phyloP scores from a whole-genome alignment of 2,329 filamentous ascomycete genomes.

The Endoconidiophora polonica region DNA sequence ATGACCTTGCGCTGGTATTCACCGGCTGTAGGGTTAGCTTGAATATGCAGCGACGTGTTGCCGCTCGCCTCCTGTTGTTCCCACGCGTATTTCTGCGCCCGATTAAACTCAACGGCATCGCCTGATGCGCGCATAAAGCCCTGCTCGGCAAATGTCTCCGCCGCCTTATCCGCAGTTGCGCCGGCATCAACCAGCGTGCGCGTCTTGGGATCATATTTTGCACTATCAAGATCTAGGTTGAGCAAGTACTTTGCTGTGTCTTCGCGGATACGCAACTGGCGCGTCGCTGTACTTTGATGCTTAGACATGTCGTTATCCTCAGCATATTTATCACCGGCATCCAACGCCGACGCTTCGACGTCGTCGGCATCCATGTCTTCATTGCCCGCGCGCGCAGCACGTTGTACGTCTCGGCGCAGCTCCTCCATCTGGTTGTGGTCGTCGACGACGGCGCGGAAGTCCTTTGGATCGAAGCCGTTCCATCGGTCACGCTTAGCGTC shows the following conservation, averaged over 20 bases:
- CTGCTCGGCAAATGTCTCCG: constrained; percentile 76
- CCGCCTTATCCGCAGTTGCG: constrained; percentile 63
- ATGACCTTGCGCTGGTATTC: constrained; percentile 72
- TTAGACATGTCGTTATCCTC: constrained; percentile 95
- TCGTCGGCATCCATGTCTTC: constrained; percentile 32
- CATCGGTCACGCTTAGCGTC: constrained; percentile 95
- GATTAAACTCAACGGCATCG: constrained; percentile 84
- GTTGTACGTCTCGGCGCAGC: constrained; percentile 40
- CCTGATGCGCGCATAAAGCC: constrained; percentile 79
- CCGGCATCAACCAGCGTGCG: constrained; percentile 77
- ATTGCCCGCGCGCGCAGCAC: constrained; percentile 30
- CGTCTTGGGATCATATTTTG: constrained; percentile 95
- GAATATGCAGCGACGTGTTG: constrained; percentile 69
- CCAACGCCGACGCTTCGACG: constrained; percentile 15
- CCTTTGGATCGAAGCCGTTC: constrained; percentile 88
- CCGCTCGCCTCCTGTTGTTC: constrained; percentile 75
- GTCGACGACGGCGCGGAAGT: constrained; percentile 75
- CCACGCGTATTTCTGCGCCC: constrained; percentile 82
- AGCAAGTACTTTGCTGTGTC: constrained; percentile 94
- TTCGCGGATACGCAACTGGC: constrained; percentile 81
- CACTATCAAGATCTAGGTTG: constrained; percentile 88
- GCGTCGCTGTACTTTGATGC: constrained; percentile 76
- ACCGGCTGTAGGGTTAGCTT: constrained; percentile 90
- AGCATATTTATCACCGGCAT: constrained; percentile 61
- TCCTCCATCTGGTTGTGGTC: constrained; percentile 79